phyloP scores from a whole-genome alignment of 1,284 basidiomycete genomes.

The Hymenochaete sp. region DNA sequence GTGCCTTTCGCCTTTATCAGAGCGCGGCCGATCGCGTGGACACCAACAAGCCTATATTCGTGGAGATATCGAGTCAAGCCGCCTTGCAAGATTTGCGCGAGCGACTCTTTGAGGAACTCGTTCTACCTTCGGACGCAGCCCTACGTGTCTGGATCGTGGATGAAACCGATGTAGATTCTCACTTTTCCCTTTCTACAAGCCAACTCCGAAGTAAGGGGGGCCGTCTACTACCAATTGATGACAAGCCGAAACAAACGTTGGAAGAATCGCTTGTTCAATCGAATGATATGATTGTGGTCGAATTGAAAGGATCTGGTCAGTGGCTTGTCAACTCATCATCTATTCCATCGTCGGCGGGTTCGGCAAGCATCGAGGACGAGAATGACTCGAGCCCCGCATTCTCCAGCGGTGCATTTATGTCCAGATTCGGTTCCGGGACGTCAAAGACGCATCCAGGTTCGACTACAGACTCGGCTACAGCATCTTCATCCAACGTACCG shows the following conservation, averaged over 20 bases:
- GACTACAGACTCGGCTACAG: background rate
- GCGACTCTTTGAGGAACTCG: conserved; percentile 32
- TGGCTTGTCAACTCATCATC: conserved; percentile 38
- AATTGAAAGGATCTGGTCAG: conserved; percentile 43
- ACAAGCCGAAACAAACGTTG: conserved; percentile 41
- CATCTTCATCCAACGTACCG: conserved; percentile 2
- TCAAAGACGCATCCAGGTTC: conserved; percentile 22
- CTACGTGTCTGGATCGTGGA: conserved; percentile 54
- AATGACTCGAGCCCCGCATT: conserved; percentile 39
- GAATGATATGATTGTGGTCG: conserved; percentile 58
- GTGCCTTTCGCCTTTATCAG: conserved; percentile 42
- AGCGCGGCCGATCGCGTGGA: conserved; percentile 21
- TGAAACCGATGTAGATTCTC: conserved; percentile 32
- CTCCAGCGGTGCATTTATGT: conserved; percentile 50
- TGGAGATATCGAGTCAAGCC: conserved; percentile 45
- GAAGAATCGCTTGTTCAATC: conserved; percentile 51
- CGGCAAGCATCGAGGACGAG: conserved; percentile 13
- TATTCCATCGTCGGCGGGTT: conserved; percentile 3
- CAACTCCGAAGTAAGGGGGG: conserved; percentile 31
- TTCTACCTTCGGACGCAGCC: conserved; percentile 26
- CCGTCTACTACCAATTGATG: conserved; percentile 28
- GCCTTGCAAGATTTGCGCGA: conserved; percentile 35
- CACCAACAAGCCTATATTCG: conserved; percentile 23
- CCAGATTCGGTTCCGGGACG: conserved; percentile 20
- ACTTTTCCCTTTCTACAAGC: no score